Conservation (phyloP, 371 early-diverging fungal genomes). For the Mortierella sp. region DNA sequence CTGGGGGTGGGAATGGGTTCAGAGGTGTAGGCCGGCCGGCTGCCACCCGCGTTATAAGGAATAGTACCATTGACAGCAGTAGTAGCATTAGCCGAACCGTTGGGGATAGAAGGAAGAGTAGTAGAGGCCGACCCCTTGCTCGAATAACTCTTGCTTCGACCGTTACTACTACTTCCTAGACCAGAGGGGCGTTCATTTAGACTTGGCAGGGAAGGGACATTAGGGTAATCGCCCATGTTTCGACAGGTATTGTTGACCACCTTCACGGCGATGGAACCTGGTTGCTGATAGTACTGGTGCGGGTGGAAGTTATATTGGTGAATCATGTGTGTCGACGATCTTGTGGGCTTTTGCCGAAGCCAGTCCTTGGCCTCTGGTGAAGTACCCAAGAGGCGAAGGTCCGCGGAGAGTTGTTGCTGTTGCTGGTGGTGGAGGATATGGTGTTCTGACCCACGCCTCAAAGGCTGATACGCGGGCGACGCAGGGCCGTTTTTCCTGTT, state of each 20-base stretch:
- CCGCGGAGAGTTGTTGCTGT: constrained; percentile 33
- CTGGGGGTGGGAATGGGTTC: constrained; percentile 47
- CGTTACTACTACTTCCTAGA: background rate
- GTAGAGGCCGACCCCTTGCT: constrained; percentile 15
- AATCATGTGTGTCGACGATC: constrained; percentile 50
- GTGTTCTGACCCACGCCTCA: constrained; percentile 50
- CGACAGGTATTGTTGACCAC: constrained; percentile 45
- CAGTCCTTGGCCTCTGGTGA: constrained; percentile 57
- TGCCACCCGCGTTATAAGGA: background rate
- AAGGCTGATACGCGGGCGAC: constrained; percentile 23
- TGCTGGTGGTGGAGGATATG: constrained; percentile 26
- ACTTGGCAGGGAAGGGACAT: constrained; percentile 24
- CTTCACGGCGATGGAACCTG: constrained; percentile 41
- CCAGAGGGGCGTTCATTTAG: constrained; percentile 18
- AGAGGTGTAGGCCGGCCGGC: constrained; percentile 25
- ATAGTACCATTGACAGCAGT: background rate
- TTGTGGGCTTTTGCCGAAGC: constrained; percentile 52
- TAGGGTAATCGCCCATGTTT: constrained; percentile 49
- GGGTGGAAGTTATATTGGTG: constrained; percentile 54
- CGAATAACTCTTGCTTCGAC: constrained; percentile 4
- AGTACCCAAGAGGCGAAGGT: constrained; percentile 37
- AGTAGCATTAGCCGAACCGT: constrained; percentile 9
- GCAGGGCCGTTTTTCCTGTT: constrained; percentile 12
- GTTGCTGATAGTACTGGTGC: constrained; percentile 42
- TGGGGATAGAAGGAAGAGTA: background rate